phyloP scores from a whole-genome alignment of 495 filamentous ascomycete genomes.

The Tricharina praecox region DNA sequence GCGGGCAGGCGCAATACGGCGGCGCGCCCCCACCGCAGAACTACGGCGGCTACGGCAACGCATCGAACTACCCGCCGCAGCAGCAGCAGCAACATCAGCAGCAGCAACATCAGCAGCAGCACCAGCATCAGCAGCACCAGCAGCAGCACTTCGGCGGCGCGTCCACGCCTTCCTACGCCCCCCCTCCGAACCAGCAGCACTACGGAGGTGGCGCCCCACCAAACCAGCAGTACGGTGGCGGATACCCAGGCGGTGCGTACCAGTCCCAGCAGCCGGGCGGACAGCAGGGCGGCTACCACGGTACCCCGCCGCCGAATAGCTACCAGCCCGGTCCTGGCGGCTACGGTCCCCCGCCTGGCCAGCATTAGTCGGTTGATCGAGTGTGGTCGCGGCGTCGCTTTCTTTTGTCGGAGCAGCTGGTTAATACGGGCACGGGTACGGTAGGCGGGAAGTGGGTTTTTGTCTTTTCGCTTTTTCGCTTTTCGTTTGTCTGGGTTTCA shows the following conservation, averaged over 20 bases:
- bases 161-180: too few relatives aligned
- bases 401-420: too few relatives aligned
- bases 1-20: constrained; percentile 17
- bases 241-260: constrained; percentile 8
- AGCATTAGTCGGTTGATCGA: too few relatives aligned
- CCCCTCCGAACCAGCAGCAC: constrained; percentile 8
- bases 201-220: constrained; percentile 7
- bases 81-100: constrained; percentile 10
- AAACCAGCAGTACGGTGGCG: constrained; percentile 4
- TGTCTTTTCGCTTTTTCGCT: too few relatives aligned
- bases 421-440: too few relatives aligned
- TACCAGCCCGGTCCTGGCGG: constrained; percentile 22
- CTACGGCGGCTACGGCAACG: constrained; percentile 17
- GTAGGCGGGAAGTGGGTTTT: too few relatives aligned
- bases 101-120: too few relatives aligned
- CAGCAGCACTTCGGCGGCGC: constrained; percentile 10
- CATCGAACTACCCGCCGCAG: constrained; percentile 22
- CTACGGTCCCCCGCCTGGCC: neutral
- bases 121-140: too few relatives aligned
- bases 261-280: neutral
- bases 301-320: constrained; percentile 18
- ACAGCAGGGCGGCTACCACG: constrained; percentile 15
- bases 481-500: too few relatives aligned
- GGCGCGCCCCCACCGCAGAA: constrained; percentile 16
- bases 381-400: too few relatives aligned